Percentiles rank a stretch among this genome's conserved stretches.
Evolutionary conservation across 1,284 basidiomycete species (phyloP).

Genomic region (Cryptococcus floricola): DNA sequence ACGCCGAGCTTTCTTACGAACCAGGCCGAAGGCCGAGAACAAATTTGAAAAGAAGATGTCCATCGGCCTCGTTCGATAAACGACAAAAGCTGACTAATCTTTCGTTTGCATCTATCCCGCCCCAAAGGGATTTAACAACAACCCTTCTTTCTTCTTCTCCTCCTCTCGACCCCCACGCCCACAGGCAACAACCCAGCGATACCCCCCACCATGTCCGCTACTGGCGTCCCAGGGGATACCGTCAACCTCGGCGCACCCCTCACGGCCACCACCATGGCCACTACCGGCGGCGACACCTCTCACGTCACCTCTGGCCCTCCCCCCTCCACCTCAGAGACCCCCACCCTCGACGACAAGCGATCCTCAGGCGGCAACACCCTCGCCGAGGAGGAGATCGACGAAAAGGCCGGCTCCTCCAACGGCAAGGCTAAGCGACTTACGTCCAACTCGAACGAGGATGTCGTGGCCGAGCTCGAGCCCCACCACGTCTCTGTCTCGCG

Average conservation of each 20-base stretch:
- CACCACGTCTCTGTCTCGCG: slow-evolving; percentile 33
- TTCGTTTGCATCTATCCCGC: too few relatives aligned
- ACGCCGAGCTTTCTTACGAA: too few relatives aligned
- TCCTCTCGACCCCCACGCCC: too few relatives aligned
- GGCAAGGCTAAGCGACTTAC: slow-evolving; percentile 16
- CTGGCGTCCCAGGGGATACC: slow-evolving; percentile 2
- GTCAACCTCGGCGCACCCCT: slow-evolving; percentile 15
- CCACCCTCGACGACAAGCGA: background rate
- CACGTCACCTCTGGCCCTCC: background rate
- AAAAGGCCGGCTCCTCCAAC: slow-evolving; percentile 5
- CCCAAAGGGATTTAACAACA: too few relatives aligned
- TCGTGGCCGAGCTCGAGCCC: slow-evolving; percentile 36
- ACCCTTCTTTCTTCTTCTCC: too few relatives aligned
- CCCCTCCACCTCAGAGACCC: background rate
- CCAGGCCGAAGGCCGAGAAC: too few relatives aligned
- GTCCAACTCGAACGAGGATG: slow-evolving; percentile 28
- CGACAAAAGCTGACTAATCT: too few relatives aligned
- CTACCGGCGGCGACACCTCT: background rate
- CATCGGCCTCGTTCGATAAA: too few relatives aligned
- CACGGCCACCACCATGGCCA: background rate
- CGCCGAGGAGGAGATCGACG: slow-evolving; percentile 10
- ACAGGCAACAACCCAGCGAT: too few relatives aligned
- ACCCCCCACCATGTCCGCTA: slow-evolving; percentile 2
- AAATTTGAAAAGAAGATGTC: too few relatives aligned
- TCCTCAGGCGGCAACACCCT: slow-evolving; percentile 18